These are phyloP conservation scores for Avicennia marina DNA, from an alignment of 257 asterid genomes.

Conservation along the genomic window DNA sequence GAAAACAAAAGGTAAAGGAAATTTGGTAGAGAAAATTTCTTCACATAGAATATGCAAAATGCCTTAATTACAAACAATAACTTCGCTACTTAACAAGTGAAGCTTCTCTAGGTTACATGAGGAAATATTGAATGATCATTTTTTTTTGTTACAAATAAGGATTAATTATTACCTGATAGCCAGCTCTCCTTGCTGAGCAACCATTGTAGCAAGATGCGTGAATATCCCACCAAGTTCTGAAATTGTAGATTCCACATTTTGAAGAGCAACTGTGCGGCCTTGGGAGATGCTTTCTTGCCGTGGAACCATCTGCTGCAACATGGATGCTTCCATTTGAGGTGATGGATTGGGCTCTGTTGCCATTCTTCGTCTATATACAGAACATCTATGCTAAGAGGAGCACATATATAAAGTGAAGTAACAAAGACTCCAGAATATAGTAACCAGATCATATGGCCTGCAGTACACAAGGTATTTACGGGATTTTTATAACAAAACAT, in stretches of 20 bases:
- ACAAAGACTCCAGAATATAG: too few species aligned
- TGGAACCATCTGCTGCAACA: constrained; percentile 73
- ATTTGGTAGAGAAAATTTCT: too few species aligned
- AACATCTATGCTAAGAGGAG: constrained; percentile 10
- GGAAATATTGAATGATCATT: too few species aligned
- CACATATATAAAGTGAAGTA: neutral
- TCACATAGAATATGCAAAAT: too few species aligned
- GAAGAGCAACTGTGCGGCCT: constrained; percentile 70
- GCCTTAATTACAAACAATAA: too few species aligned
- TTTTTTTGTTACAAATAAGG: neutral
- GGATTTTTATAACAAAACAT: neutral
- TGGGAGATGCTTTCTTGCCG: constrained; percentile 65
- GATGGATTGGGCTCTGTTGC: constrained; percentile 45
- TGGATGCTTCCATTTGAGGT: constrained; percentile 55
- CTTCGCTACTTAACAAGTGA: too few species aligned
- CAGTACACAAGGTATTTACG: constrained; percentile 1
- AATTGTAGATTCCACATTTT: constrained; percentile 83
- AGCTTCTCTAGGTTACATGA: too few species aligned
- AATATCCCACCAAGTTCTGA: constrained; percentile 78
- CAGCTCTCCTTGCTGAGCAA: constrained; percentile 84
- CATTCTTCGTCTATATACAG: constrained; percentile 49
- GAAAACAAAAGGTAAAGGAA: too few species aligned
- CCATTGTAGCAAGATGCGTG: constrained; percentile 90
- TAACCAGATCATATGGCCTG: too few species aligned
- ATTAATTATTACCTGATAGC: constrained; percentile 53